Base-by-base conservation (phyloP, 768 basidiomycete species). In the Coprinellus micaceus region DNA sequence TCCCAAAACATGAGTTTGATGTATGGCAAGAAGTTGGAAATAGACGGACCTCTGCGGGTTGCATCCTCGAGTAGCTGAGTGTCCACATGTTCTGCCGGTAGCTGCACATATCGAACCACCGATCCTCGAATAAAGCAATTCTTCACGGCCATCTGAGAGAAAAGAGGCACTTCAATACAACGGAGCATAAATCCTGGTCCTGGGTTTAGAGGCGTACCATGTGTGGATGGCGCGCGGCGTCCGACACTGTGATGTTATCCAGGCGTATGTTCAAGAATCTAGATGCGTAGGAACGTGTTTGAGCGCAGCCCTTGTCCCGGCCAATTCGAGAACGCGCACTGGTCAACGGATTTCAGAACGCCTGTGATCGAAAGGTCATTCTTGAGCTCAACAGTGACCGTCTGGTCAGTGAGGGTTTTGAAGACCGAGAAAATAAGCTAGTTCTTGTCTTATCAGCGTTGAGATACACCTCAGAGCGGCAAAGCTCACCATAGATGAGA, bases 101-200 rank as follows among this genome's bases (percentile, higher is more conserved):
- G 78, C 68, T 96, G 92, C 19, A 98, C 97, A 66, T 99, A 99
- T 62, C 97, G 89, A 52, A 99, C 95, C 13, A 98, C 97, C 17
- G 94, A 96, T 60, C 97, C 97, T 41, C 97, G 88, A 64, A 99
- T 99, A 69, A 99, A 99, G 70, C 94, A 97, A 71, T 98, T 98
- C 77, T 95, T 96, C 41, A 99, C 94, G 0, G 96, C 94, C 86
- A 98, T 94, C 96, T 98, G 63, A 29, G 33, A 39, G 33, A 15
- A 26, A 29, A 26, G 43, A 50, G 13, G 33, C 45, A 15, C 26
- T 19, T 28, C 17, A 54, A 44, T 12, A 26, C 41, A 26, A 45
- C 41, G 40, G 43, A 50, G 44, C 39, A 30, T n/a, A n/a, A n/a
- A n/a, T n/a, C n/a, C n/a, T 26, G 19, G 37, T 36, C 19, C 19